phyloP scores from a whole-genome alignment of 331 rosid genomes.

The Acacia pycnantha region DNA sequence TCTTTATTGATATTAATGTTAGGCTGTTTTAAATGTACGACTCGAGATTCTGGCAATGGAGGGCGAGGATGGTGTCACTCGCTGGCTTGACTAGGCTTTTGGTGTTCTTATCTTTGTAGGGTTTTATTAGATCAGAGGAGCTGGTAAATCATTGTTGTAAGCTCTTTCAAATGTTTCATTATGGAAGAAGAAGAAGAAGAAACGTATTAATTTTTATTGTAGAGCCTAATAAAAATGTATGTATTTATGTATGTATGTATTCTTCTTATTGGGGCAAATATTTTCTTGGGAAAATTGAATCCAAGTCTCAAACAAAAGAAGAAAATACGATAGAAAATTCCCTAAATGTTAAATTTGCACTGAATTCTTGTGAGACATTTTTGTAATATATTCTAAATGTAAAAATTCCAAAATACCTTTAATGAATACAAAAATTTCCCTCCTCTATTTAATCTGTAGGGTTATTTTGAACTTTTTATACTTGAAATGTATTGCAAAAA shows the following conservation, averaged over 20 bases:
- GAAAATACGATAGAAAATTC: too few relatives aligned
- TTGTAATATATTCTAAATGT: too few relatives aligned
- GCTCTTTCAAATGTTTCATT: background rate
- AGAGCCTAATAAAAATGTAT: background rate
- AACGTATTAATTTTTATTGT: slow-evolving; percentile 1
- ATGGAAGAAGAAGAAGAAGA: slow-evolving; percentile 1
- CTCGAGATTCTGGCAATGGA: slow-evolving; percentile 62
- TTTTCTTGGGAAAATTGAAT: too few relatives aligned
- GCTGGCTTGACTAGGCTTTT: slow-evolving; percentile 60
- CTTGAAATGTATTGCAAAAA: too few relatives aligned
- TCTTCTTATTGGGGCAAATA: background rate
- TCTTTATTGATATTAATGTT: slow-evolving; percentile 10
- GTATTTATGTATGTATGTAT: background rate
- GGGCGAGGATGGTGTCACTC: slow-evolving; percentile 67
- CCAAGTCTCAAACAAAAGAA: too few relatives aligned
- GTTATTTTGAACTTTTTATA: too few relatives aligned
- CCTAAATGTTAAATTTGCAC: too few relatives aligned
- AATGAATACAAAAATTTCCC: too few relatives aligned
- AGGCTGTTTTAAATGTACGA: slow-evolving; percentile 70
- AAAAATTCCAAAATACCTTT: too few relatives aligned
- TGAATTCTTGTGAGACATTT: too few relatives aligned
- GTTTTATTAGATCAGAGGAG: background rate
- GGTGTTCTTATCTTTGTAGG: background rate
- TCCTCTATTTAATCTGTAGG: too few relatives aligned
- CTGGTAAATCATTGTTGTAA: slow-evolving; percentile 27